Evolutionary conservation across 257 asterid species (phyloP), one percentile per base, ranked within the genome.

Genomic region (Paulownia fortunei): DNA sequence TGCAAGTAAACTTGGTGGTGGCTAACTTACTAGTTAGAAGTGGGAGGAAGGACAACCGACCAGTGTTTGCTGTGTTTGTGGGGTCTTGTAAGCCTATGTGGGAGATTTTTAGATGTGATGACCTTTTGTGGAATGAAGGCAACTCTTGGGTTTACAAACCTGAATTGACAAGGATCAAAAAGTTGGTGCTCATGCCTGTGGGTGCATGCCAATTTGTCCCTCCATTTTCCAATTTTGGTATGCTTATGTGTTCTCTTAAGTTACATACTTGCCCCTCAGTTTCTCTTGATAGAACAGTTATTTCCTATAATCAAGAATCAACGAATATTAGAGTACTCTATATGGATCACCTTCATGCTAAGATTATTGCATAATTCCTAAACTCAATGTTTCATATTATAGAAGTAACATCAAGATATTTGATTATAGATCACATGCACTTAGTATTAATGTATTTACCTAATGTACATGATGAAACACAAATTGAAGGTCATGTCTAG

Each of bases 91-190:
- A 82, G 3, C 94, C 98, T 0, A 85, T 89, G 92, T 81, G 80
- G 94, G 98, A 94, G 80, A 82, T 94, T 26, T 94, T 92, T 69
- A 73, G 89, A 60, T 94, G 97, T 76, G 94, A 92, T 77, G 97
- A 92, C 70, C 77, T 94, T 24, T 47, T 92, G 71, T 90, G 92
- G 94, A 76, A 81, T 46, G 86, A 86, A 41, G 91, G 85, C 15
- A 69, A 83, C 44, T 78, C 83, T 42, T 77, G 89, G 82, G 73
- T 94, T 52, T 92, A 89, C 79, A 91, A 82, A 69, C 97, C 97
- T 42, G 87, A 87, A 0, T 24, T 89, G 78, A 72, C 59, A 23
- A 89, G 82, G 73, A 79, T 94, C 55, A 82, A 81, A 37, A 81
- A 86, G 42, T 63, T 87, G 81, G 72, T 89, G 27, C 72, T 71